Percentiles rank a stretch among this genome's conserved stretches.
phyloP scores from a whole-genome alignment of 78 protist genomes.

The Planoprotostelium fungivorum region DNA sequence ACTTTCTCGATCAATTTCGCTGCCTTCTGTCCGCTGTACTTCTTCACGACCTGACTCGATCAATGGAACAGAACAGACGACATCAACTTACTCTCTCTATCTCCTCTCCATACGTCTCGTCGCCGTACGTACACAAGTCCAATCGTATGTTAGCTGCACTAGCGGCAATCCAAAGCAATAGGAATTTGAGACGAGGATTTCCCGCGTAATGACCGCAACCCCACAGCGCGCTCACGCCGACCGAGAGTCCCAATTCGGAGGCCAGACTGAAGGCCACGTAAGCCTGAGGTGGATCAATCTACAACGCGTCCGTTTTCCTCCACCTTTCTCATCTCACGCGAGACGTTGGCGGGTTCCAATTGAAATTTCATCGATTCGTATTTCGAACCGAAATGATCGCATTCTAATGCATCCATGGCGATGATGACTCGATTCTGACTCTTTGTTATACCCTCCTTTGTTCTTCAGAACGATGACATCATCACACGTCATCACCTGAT shows the following conservation, averaged over 20 bases:
- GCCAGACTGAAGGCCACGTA: not conserved
- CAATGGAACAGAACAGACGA: no score
- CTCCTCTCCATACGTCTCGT: no score
- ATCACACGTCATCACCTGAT: not conserved
- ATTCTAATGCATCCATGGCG: not conserved
- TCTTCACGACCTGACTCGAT: no score
- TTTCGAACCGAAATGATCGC: not conserved
- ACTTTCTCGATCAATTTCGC: no score
- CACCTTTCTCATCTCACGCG: not conserved
- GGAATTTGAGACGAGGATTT: not conserved
- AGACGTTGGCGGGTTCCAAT: not conserved
- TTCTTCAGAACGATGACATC: not conserved
- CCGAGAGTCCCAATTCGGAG: not conserved
- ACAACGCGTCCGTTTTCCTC: not conserved
- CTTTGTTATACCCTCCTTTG: not conserved
- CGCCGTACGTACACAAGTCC: not conserved
- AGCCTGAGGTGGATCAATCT: not conserved
- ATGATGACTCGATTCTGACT: not conserved
- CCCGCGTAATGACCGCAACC: not conserved
- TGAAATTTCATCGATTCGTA: not conserved
- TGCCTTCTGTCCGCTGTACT: no score
- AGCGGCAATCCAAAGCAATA: not conserved
- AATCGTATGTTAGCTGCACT: not conserved
- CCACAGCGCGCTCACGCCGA: not conserved
- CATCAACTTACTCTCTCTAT: no score